A percentile compares a stretch with the other conserved stretches of the same genome.
These are phyloP conservation scores for Trametes elegans DNA, from an alignment of 768 basidiomycete genomes.

Conservation along the genomic window DNA sequence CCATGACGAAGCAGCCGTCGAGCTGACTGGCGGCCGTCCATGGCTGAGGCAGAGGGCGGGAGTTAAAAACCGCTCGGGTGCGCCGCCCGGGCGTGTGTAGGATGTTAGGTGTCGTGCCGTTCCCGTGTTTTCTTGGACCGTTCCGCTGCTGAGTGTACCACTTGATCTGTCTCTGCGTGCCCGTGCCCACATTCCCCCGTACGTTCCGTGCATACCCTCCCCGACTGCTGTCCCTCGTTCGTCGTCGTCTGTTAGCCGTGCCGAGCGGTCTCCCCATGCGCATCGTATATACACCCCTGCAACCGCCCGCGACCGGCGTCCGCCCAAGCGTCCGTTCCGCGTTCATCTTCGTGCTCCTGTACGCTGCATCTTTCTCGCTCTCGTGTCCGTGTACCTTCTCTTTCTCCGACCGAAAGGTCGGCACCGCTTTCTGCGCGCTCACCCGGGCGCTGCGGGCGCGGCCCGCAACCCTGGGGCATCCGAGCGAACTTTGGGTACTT, in stretches of 20 bases:
- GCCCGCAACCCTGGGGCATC: background rate
- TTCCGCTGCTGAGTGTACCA: conserved; percentile 5
- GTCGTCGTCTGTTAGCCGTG: background rate
- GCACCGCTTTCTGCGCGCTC: background rate
- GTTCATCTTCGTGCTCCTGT: background rate
- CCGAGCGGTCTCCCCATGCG: background rate
- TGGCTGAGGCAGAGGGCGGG: background rate
- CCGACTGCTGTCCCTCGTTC: conserved; percentile 14
- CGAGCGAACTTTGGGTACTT: conserved; percentile 7
- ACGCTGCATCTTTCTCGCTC: background rate
- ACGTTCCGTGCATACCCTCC: conserved; percentile 12
- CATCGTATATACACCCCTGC: conserved; percentile 1
- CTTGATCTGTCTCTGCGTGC: background rate
- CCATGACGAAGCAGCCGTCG: conserved; percentile 22
- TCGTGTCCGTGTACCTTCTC: background rate
- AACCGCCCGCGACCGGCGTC: background rate
- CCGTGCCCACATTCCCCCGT: conserved; percentile 3
- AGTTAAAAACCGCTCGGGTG: background rate
- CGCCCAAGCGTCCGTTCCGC: background rate
- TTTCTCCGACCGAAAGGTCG: background rate
- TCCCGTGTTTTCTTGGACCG: conserved; percentile 5
- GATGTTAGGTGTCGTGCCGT: background rate
- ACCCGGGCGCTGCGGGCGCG: background rate
- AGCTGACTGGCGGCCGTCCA: conserved; percentile 8
- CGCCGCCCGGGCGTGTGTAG: background rate